Percentiles rank a stretch among this genome's conserved stretches.
These are phyloP conservation scores for Cercospora brassicicola DNA, from an alignment of 2,329 filamentous ascomycete genomes.

Conservation along the genomic window DNA sequence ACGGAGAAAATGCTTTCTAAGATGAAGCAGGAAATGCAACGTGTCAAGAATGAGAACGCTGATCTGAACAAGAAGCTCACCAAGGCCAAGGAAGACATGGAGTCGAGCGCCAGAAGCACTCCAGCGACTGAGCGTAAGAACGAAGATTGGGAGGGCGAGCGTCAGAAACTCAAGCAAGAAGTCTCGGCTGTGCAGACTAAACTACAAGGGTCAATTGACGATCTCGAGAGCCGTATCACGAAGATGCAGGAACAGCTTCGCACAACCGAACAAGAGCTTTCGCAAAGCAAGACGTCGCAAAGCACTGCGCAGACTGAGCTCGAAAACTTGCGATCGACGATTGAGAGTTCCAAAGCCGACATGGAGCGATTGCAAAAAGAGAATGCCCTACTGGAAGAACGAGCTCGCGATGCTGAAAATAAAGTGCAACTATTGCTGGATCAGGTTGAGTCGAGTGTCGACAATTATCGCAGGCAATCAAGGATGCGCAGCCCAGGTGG, in stretches of 20 bases:
- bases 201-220: constrained; percentile 63
- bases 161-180: constrained; percentile 64
- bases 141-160: constrained; percentile 73
- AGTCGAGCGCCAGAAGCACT: constrained; percentile 34
- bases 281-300: constrained; percentile 59
- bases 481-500: constrained; percentile 42
- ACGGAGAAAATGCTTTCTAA: constrained; percentile 99
- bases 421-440: constrained; percentile 91
- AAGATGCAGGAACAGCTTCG: constrained; percentile 69
- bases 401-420: constrained; percentile 84
- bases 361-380: constrained; percentile 81
- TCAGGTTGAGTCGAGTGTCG: constrained; percentile 90
- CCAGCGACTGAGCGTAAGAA: constrained; percentile 44
- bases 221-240: constrained; percentile 70
- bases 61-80: constrained; percentile 78
- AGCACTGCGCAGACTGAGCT: constrained; percentile 50
- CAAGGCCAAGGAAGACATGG: constrained; percentile 38
- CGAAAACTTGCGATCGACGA: constrained; percentile 47
- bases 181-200: constrained; percentile 69
- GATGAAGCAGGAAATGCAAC: constrained; percentile 94
- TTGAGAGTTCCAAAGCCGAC: constrained; percentile 59
- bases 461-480: constrained; percentile 83
- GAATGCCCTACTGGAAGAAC: constrained; percentile 76
- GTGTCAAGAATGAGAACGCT: constrained; percentile 83
- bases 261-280: constrained; percentile 66